Percentiles rank a stretch among this genome's conserved stretches.
These are phyloP conservation scores for Imleria badia DNA, from an alignment of 768 basidiomycete species.

Conservation along the genomic window DNA sequence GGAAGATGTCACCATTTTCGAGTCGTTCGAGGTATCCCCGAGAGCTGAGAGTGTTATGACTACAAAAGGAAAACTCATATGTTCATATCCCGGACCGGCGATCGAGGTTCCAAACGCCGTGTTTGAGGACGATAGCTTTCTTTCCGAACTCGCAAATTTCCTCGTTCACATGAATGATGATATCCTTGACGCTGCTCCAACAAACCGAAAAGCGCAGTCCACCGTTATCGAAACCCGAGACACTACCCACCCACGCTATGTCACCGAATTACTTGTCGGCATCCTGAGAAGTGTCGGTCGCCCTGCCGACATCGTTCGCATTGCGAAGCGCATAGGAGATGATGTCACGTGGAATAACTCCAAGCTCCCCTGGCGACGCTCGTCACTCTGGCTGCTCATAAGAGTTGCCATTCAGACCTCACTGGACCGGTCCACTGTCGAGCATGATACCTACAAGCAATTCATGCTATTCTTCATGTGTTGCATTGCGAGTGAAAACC, in stretches of 20 bases:
- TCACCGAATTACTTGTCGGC: constrained; percentile 48
- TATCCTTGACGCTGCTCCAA: constrained; percentile 34
- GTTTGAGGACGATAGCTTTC: constrained; percentile 32
- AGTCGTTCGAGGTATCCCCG: constrained; percentile 48
- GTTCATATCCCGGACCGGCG: constrained; percentile 47
- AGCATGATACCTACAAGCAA: constrained; percentile 27
- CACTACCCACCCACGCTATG: constrained; percentile 44
- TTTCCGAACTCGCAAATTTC: constrained; percentile 37
- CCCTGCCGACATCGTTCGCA: constrained; percentile 29
- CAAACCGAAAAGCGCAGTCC: constrained; percentile 38
- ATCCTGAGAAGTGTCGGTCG: constrained; percentile 41
- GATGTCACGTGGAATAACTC: constrained; percentile 44
- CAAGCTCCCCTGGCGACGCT: constrained; percentile 47
- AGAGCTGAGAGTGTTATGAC: constrained; percentile 35
- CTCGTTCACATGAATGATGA: constrained; percentile 36
- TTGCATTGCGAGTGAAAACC: constrained; percentile 7
- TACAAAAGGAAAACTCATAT: constrained; percentile 41
- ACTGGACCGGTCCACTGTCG: constrained; percentile 17
- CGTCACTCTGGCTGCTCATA: constrained; percentile 49
- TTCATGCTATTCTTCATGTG: constrained; percentile 36
- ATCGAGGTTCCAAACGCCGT: constrained; percentile 33
- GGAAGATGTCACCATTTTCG: constrained; percentile 34
- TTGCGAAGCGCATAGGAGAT: constrained; percentile 46
- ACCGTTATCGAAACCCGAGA: constrained; percentile 39
- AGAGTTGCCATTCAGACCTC: constrained; percentile 47